Base-by-base conservation (phyloP, 805 yeast species). In the Kodamaea leandrae region DNA sequence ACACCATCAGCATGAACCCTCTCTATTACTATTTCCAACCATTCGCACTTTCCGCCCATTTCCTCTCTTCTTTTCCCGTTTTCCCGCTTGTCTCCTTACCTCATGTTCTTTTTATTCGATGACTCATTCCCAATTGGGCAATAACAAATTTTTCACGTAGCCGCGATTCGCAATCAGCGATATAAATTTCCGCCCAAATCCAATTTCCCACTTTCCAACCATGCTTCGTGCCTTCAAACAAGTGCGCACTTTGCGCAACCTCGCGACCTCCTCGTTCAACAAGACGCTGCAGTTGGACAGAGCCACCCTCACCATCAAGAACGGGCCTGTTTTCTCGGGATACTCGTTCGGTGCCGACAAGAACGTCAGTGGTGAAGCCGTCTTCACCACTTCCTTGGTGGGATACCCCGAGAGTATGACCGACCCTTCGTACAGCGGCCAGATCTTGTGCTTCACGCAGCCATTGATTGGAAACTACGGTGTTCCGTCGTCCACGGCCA, bases 331-430 rank as follows among this genome's bases (percentile, higher is more conserved):
- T 23, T 88, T 88, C 72, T 80, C 78, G 55, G 99, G 99, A 30
- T 83, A 80, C 61, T 91, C 98, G 0, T 95, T 93, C 58, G 99
- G 99, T 58, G 96, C 98, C 32, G 81, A 88, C 63, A 84, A 83
- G 51, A 87, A 90, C 49, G 80, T 88, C 47, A 82, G 95, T 45
- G 99, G 99, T 49, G 99, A 93, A 66, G 96, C 96, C 21, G 99
- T 95, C 33, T 93, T 93, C 72, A 88, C 97, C 36, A 95, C 99
- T 24, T 93, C 97, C 6, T 75, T 95, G 64, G 99, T 93, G 9
- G 99, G 99, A 14, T 93, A 93, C 66, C 98, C 99, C 13, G 99
- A 93, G 66, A 86, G 96, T 6, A 89, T 93, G 95, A 93, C 99
- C 16, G 99, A 93, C 65, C 99, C 99, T 27, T 89, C 97, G 5